These are phyloP conservation scores for Acidiella bohemica DNA, from an alignment of 495 filamentous ascomycete genomes.

Conservation along the genomic window DNA sequence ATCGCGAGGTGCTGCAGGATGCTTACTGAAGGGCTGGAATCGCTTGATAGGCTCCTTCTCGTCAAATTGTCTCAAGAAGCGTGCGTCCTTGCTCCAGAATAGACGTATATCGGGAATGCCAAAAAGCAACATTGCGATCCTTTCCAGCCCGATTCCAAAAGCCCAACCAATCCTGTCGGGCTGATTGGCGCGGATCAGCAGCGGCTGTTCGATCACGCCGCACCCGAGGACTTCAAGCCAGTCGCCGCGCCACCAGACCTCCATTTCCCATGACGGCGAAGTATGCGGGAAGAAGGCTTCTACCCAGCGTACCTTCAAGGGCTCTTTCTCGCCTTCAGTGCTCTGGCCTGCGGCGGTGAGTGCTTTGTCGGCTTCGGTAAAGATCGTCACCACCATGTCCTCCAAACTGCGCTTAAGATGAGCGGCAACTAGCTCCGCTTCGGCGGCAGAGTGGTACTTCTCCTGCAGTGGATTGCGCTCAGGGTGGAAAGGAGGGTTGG, in stretches of 20 bases:
- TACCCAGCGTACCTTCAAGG: constrained; percentile 79
- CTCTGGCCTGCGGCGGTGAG: constrained; percentile 35
- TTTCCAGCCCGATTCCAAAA: constrained; percentile 83
- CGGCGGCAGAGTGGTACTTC: constrained; percentile 52
- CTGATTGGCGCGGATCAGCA: constrained; percentile 63
- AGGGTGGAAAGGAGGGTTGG: constrained; percentile 63
- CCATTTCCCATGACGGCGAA: constrained; percentile 85
- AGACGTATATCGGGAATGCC: constrained; percentile 93
- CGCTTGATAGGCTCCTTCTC: constrained; percentile 37
- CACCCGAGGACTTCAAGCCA: constrained; percentile 94
- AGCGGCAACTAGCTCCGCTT: constrained; percentile 67
- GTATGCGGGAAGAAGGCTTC: constrained; percentile 97
- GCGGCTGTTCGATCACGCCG: constrained; percentile 72
- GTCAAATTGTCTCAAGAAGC: constrained; percentile 73
- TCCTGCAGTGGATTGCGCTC: constrained; percentile 74
- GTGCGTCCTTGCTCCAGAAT: constrained; percentile 78
- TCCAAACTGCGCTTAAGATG: constrained; percentile 88
- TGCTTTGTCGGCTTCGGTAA: constrained; percentile 61
- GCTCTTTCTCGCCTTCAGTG: constrained; percentile 47
- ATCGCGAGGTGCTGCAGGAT: constrained; percentile 78
- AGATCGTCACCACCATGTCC: constrained; percentile 76
- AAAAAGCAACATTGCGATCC: constrained; percentile 93
- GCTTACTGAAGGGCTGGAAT: constrained; percentile 77
- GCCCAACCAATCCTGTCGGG: constrained; percentile 79
- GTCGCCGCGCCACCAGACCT: constrained; percentile 85